Evolutionary conservation across 139 green algal species (phyloP).

Genomic region (Picochlorum sp.): DNA sequence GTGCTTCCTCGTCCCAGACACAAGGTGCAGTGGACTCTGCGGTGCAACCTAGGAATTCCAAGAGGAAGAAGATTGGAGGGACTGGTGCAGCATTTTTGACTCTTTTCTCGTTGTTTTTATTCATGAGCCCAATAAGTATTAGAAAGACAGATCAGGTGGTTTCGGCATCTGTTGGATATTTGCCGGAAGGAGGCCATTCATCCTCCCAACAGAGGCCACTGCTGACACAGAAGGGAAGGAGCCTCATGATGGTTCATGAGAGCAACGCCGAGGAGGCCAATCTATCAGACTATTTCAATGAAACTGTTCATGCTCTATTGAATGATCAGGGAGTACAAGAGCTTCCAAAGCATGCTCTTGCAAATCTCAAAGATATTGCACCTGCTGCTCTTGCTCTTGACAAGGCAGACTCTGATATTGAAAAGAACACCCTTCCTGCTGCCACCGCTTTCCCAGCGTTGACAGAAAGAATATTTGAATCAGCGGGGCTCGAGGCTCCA

Average conservation of each 20-base stretch:
- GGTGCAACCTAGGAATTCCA: not conserved
- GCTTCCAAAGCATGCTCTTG: slow-evolving; percentile 14
- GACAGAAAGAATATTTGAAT: slow-evolving; percentile 20
- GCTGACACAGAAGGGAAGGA: not conserved
- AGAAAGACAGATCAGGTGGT: not conserved
- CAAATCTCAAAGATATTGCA: slow-evolving; percentile 33
- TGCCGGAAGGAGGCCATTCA: not conserved
- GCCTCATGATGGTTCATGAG: not conserved
- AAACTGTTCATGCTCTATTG: slow-evolving; percentile 16
- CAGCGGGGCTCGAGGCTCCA: slow-evolving; percentile 17
- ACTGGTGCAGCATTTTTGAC: slow-evolving; percentile 37
- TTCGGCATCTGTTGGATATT: not conserved
- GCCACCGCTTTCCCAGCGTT: slow-evolving; percentile 13
- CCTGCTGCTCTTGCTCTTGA: slow-evolving; percentile 28
- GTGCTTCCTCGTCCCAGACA: not conserved
- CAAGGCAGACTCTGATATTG: not conserved
- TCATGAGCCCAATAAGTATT: slow-evolving; percentile 24
- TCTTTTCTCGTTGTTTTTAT: slow-evolving; percentile 42
- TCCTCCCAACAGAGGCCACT: not conserved
- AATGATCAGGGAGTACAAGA: not conserved
- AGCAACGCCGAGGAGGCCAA: not conserved
- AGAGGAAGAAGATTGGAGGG: slow-evolving; percentile 17
- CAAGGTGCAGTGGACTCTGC: not conserved
- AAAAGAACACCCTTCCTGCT: slow-evolving; percentile 9
- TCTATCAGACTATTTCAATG: not conserved